These are phyloP conservation scores for Pleurotus salmoneostramineus DNA, from an alignment of 768 basidiomycete species.

Conservation along the genomic window DNA sequence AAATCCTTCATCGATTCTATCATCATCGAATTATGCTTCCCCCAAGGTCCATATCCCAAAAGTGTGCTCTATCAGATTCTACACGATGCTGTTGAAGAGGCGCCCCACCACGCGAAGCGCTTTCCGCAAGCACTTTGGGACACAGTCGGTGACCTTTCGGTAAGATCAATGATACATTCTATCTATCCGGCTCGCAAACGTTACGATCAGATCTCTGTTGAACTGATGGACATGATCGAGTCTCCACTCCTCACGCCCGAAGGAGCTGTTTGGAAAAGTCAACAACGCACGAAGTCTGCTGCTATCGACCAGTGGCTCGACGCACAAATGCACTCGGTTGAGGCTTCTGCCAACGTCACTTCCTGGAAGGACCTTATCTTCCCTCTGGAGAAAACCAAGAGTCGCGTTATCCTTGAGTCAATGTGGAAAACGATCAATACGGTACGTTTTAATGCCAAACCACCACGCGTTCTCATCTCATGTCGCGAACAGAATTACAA, in stretches of 20 bases:
- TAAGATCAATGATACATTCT: slow-evolving; percentile 19
- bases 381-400: slow-evolving; percentile 56
- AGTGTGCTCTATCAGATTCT: slow-evolving; percentile 63
- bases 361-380: slow-evolving; percentile 53
- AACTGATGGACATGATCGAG: slow-evolving; percentile 64
- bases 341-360: slow-evolving; percentile 46
- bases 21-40: slow-evolving; percentile 79
- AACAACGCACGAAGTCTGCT: slow-evolving; percentile 50
- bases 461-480: no score
- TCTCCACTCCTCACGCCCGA: slow-evolving; percentile 55
- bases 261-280: slow-evolving; percentile 47
- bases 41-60: slow-evolving; percentile 62
- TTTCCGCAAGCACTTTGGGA: slow-evolving; percentile 82
- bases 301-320: slow-evolving; percentile 66
- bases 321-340: slow-evolving; percentile 58
- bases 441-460: slow-evolving; percentile 33
- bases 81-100: slow-evolving; percentile 68
- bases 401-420: slow-evolving; percentile 42
- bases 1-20: slow-evolving; percentile 82
- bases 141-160: slow-evolving; percentile 78
- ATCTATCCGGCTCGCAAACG: background rate
- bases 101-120: slow-evolving; percentile 66
- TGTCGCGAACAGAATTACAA: slow-evolving; percentile 67
- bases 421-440: slow-evolving; percentile 65
- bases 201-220: slow-evolving; percentile 49